These are phyloP conservation scores for Skeletonema menzelii DNA, from an alignment of 108 stramenopile genomes.

Conservation along the genomic window DNA sequence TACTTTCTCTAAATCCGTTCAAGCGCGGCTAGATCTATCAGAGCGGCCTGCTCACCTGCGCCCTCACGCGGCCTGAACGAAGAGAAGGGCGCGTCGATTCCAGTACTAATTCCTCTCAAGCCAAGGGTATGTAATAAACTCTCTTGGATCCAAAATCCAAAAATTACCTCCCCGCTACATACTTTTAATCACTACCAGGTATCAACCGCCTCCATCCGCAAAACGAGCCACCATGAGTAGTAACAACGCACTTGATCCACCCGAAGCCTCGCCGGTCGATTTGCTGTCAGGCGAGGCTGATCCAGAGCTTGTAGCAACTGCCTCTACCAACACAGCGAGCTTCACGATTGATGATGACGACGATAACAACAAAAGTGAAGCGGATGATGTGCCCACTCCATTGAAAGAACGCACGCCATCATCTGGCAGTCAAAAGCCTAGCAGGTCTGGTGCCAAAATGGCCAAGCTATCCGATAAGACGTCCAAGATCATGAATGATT, in stretches of 20 bases:
- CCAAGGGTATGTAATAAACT: too few species aligned
- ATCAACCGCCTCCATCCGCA: too few species aligned
- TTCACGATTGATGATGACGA: not conserved
- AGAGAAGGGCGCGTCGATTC: too few species aligned
- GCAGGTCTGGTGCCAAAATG: conserved; percentile 1
- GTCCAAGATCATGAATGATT: conserved; percentile 12
- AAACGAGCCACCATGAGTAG: not conserved
- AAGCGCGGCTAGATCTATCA: too few species aligned
- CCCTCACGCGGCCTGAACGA: too few species aligned
- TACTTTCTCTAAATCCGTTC: too few species aligned
- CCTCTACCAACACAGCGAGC: not conserved
- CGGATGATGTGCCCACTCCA: not conserved
- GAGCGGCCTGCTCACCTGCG: too few species aligned
- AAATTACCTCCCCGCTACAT: too few species aligned
- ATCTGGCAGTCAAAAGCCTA: not conserved
- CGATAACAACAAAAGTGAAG: not conserved
- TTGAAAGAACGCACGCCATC: not conserved
- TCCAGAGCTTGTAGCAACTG: not conserved
- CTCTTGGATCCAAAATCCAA: too few species aligned
- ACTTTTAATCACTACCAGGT: too few species aligned
- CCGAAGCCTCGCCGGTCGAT: not conserved
- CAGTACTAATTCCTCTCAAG: too few species aligned
- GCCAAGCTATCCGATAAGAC: conserved; percentile 11
- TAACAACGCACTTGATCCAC: not conserved
- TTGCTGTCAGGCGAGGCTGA: not conserved